Percentiles rank a stretch among this genome's conserved stretches.
phyloP scores from a whole-genome alignment of 192 early-diverging fungal genomes.

The Martensiomyces pterosporus region DNA sequence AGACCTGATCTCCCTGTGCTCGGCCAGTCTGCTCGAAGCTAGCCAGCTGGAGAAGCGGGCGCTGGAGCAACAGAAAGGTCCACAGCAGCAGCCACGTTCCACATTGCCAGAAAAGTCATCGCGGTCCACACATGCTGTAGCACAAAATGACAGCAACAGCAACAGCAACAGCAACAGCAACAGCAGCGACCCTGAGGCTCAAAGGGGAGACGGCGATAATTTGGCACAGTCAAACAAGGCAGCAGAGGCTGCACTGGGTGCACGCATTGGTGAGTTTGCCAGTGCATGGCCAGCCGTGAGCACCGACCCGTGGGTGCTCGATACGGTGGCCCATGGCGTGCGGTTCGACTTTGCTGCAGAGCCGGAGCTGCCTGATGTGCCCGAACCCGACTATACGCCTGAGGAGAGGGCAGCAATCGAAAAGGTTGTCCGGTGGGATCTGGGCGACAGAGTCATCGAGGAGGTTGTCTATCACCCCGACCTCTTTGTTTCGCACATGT shows the following conservation, averaged over 20 bases:
- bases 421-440: slow-evolving; percentile 46
- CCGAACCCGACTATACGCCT: slow-evolving; percentile 29
- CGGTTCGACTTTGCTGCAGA: slow-evolving; percentile 29
- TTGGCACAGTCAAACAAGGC: no score
- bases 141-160: no score
- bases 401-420: slow-evolving; percentile 45
- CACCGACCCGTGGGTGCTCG: slow-evolving; percentile 27
- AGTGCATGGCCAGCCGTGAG: slow-evolving; percentile 19
- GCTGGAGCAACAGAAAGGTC: slow-evolving; percentile 10
- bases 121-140: no score
- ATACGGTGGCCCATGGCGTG: slow-evolving; percentile 28
- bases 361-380: slow-evolving; percentile 12
- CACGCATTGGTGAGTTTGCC: slow-evolving; percentile 28
- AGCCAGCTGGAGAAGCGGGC: slow-evolving; percentile 39
- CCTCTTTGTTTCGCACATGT: slow-evolving; percentile 46
- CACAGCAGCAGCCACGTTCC: not conserved
- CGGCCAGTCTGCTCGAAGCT: slow-evolving; percentile 38
- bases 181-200: no score
- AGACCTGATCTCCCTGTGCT: slow-evolving; percentile 29
- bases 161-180: no score
- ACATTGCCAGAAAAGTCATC: no score
- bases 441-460: slow-evolving; percentile 47
- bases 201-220: no score
- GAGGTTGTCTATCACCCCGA: slow-evolving; percentile 28
- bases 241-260: slow-evolving; percentile 38